Evolutionary conservation across 2,329 filamentous ascomycete genomes (phyloP).

Genomic region (Colletotrichum navitas): DNA sequence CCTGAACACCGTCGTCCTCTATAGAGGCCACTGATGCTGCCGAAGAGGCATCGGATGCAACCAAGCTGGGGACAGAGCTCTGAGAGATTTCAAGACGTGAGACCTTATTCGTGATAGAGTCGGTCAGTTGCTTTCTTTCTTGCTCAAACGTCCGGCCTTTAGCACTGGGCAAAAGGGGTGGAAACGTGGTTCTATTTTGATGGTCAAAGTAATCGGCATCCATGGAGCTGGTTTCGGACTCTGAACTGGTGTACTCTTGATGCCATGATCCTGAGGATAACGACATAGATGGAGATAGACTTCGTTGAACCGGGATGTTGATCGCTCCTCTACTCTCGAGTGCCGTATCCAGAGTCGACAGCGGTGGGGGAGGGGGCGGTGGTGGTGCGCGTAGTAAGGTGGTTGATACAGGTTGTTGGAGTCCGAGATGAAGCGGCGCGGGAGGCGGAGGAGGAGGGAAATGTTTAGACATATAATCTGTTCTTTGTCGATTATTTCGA

Average conservation of each 20-base stretch:
- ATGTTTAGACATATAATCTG: background rate
- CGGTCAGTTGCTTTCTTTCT: constrained; percentile 43
- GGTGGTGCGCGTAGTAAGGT: constrained; percentile 5
- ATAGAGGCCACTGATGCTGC: constrained; percentile 15
- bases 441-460: constrained; percentile 11
- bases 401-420: background rate
- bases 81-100: constrained; percentile 49
- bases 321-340: background rate
- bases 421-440: constrained; percentile 4
- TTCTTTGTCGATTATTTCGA: background rate
- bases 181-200: constrained; percentile 31
- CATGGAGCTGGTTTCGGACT: constrained; percentile 25
- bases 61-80: constrained; percentile 40
- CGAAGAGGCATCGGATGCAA: constrained; percentile 33
- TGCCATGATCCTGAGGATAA: constrained; percentile 25
- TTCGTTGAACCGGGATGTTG: background rate
- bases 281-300: constrained; percentile 14
- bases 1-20: constrained; percentile 49
- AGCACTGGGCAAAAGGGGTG: constrained; percentile 40
- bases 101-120: constrained; percentile 52
- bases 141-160: constrained; percentile 4
- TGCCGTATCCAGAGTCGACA: background rate
- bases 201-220: constrained; percentile 29
- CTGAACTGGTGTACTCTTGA: constrained; percentile 14
- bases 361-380: constrained; percentile 12